These are phyloP conservation scores for Moesziomyces sp. DNA, from an alignment of 1,284 basidiomycete genomes.

Conservation along the genomic window DNA sequence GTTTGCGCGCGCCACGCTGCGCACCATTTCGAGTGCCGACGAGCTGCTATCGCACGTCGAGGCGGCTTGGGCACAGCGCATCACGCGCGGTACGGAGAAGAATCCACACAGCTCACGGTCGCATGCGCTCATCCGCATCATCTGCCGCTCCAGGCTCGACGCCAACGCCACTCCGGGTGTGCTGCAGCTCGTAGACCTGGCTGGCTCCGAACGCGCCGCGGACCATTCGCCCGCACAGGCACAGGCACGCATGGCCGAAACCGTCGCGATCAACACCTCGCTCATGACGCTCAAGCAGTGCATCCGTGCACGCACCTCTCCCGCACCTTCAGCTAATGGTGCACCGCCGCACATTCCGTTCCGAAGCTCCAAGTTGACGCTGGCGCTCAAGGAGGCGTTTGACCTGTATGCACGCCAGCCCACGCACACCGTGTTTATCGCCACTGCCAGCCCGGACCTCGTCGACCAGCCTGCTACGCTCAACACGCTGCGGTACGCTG, in stretches of 20 bases:
- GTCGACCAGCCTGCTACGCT: constrained; percentile 19
- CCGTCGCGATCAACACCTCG: constrained; percentile 35
- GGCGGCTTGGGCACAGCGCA: constrained; percentile 14
- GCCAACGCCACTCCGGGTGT: constrained; percentile 25
- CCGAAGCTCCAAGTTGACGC: constrained; percentile 29
- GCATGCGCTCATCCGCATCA: constrained; percentile 31
- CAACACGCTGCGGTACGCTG: constrained; percentile 31
- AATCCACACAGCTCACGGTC: constrained; percentile 14
- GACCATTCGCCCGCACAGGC: constrained; percentile 6
- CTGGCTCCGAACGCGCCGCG: constrained; percentile 21
- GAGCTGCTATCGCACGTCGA: constrained; percentile 18
- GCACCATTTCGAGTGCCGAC: neutral
- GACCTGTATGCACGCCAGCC: constrained; percentile 33
- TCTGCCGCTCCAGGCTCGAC: constrained; percentile 5
- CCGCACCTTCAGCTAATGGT: neutral
- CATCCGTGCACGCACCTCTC: constrained; percentile 18
- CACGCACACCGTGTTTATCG: constrained; percentile 33
- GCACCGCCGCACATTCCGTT: constrained; percentile 30
- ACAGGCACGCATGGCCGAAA: constrained; percentile 24
- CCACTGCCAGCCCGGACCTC: constrained; percentile 14
- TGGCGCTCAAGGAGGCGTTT: constrained; percentile 41
- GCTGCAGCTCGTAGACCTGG: constrained; percentile 33
- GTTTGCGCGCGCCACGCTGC: constrained; percentile 16
- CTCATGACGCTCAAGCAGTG: constrained; percentile 38
- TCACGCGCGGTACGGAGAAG: constrained; percentile 29